A percentile compares a stretch with the other conserved stretches of the same genome.
These are phyloP conservation scores for Pichia insulana DNA, from an alignment of 805 yeast species.

Conservation along the genomic window DNA sequence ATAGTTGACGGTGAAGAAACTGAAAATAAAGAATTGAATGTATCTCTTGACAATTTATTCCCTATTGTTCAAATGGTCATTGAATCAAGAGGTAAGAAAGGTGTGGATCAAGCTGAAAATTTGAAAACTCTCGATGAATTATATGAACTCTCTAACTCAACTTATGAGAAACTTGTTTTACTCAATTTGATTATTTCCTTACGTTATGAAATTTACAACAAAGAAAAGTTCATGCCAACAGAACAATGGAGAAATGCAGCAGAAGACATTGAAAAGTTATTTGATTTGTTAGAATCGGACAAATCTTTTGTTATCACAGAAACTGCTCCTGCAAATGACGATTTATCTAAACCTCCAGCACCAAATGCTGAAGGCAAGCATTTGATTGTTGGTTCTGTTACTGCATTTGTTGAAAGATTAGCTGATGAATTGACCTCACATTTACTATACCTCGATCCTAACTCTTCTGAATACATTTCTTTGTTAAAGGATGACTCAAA, in stretches of 20 bases:
- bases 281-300: slow-evolving; percentile 62
- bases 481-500: slow-evolving; percentile 81
- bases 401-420: slow-evolving; percentile 82
- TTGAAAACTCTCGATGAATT: slow-evolving; percentile 60
- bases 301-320: slow-evolving; percentile 63
- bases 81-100: slow-evolving; percentile 94
- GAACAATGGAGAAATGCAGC: slow-evolving; percentile 73
- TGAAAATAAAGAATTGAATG: slow-evolving; percentile 19
- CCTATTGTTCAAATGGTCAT: slow-evolving; percentile 62
- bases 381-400: slow-evolving; percentile 74
- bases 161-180: slow-evolving; percentile 72
- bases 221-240: slow-evolving; percentile 63
- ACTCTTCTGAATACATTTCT: slow-evolving; percentile 85
- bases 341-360: slow-evolving; percentile 62
- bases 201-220: slow-evolving; percentile 72
- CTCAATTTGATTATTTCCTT: slow-evolving; percentile 78
- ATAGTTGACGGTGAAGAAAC: slow-evolving; percentile 3
- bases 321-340: slow-evolving; percentile 60
- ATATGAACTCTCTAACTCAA: slow-evolving; percentile 37
- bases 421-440: slow-evolving; percentile 91
- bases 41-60: slow-evolving; percentile 44
- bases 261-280: slow-evolving; percentile 50
- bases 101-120: slow-evolving; percentile 77
- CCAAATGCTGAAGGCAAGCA: slow-evolving; percentile 59
- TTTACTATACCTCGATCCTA: slow-evolving; percentile 85